phyloP scores from a whole-genome alignment of 202 grass and related monocot species.

The Setaria viridis region DNA sequence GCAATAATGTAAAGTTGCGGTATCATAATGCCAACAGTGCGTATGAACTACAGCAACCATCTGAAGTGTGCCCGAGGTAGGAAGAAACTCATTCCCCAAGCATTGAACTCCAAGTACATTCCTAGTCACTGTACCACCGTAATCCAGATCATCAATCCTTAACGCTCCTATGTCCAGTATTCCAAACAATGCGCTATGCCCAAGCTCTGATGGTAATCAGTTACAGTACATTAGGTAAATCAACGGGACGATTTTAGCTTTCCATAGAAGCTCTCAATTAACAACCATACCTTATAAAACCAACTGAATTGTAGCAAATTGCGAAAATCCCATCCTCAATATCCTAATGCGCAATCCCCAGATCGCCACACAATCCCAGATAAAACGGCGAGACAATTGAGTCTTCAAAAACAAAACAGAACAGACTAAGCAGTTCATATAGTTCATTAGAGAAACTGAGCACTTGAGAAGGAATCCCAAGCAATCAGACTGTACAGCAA shows the following conservation, averaged over 20 bases:
- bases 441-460: constrained; percentile 33
- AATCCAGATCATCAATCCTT: constrained; percentile 72
- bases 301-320: constrained; percentile 63
- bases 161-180: constrained; percentile 77
- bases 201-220: constrained; percentile 70
- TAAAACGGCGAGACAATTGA: constrained; percentile 72
- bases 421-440: constrained; percentile 51
- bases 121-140: constrained; percentile 68
- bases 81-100: constrained; percentile 58
- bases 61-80: constrained; percentile 37
- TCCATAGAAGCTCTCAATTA: constrained; percentile 70
- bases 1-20: constrained; percentile 39
- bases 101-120: constrained; percentile 57
- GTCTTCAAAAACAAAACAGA: constrained; percentile 68
- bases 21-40: constrained; percentile 36
- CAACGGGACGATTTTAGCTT: constrained; percentile 58
- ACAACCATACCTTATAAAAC: constrained; percentile 77
- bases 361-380: constrained; percentile 72
- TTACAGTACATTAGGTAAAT: constrained; percentile 70
- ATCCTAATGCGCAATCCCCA: constrained; percentile 92
- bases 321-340: constrained; percentile 73
- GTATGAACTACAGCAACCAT: constrained; percentile 47
- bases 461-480: constrained; percentile 35
- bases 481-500: constrained; percentile 29
- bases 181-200: constrained; percentile 74